phyloP scores from a whole-genome alignment of 2,329 filamentous ascomycete species.

The Nothophoma quercina region DNA sequence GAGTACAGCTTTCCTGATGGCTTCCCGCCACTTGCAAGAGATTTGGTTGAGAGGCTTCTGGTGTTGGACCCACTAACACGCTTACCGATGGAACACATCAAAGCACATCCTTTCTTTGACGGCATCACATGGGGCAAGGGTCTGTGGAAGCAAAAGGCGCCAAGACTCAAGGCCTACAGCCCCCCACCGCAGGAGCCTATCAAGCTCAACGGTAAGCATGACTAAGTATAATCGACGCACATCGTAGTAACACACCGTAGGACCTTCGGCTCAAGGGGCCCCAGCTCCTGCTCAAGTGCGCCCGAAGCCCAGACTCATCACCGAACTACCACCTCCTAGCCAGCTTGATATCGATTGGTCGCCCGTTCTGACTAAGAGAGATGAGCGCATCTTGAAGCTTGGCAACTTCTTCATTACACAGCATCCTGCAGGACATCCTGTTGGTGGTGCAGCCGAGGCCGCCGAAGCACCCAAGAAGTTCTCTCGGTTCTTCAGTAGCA shows the following conservation, averaged over 20 bases:
- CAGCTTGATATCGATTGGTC: constrained; percentile 99
- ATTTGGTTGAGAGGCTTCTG: constrained; percentile 87
- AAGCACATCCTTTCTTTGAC: constrained; percentile 94
- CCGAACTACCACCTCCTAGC: constrained; percentile 93
- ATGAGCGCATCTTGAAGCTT: constrained; percentile 93
- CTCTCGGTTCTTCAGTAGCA: constrained; percentile 90
- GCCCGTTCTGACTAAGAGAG: constrained; percentile 86
- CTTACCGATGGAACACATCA: constrained; percentile 93
- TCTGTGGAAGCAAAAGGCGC: constrained; percentile 90
- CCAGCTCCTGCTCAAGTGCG: constrained; percentile 49
- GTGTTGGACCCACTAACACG: constrained; percentile 86
- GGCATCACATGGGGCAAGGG: constrained; percentile 83
- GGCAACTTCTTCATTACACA: constrained; percentile 89
- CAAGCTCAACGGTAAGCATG: constrained; percentile 53
- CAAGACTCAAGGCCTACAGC: constrained; percentile 82
- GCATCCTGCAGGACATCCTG: constrained; percentile 76
- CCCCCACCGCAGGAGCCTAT: constrained; percentile 76
- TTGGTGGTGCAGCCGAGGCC: constrained; percentile 71
- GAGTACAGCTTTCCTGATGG: constrained; percentile 93
- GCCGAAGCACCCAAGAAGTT: constrained; percentile 80
- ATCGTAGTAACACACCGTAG: constrained; percentile 25
- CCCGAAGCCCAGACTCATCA: constrained; percentile 78
- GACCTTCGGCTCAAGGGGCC: constrained; percentile 40
- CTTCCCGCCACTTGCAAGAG: constrained; percentile 84
- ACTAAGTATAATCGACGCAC: constrained; percentile 12